Evolutionary conservation across 1,284 basidiomycete species (phyloP), one percentile per base, ranked within the genome.

Genomic region (Termitomyces sp.): DNA sequence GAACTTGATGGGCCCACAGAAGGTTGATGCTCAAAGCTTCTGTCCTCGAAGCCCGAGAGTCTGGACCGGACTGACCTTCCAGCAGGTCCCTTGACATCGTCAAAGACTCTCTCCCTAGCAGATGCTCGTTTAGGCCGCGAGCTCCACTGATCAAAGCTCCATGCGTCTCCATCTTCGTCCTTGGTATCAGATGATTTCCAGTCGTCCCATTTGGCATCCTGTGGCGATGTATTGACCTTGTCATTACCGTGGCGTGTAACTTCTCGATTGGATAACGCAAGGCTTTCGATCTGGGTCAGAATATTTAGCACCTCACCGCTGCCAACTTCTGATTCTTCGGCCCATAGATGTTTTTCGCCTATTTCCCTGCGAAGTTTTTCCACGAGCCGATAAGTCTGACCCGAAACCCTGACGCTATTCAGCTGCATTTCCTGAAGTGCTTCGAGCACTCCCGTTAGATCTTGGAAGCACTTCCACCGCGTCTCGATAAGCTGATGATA

Each of bases 401-500:
- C 67, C 64, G 94, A 85, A 48, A 82, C 73, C 43, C 75, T 76
- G 10, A 95, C 82, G 5, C 86, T 90, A 61, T 92, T 91, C 36
- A 82, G 77, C 21, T 74, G 70, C 93, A 95, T 95, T 70, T 95
- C 93, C 56, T 83, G 78, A 5, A 94, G 70, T 15, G 85, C 82
- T 24, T 80, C 79, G 51, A 79, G 78, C 0, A 93, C 86, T 17
- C 86, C 89, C 44, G 80, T 77, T 33, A 94, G 70, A 70, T 95
- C 90, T 15, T 80, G 80, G 75, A 94, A 93, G 56, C 78, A 82
- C n/a, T 73, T 71, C 92, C 93, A 95, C 30, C 82, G 82, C 10
- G 87, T 90, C 61, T 81, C 74, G 40, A 95, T 80, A 31, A 93
- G 77, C 69, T 94, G 90, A 68, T 94, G 93, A 71, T 94, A 95